phyloP scores from a whole-genome alignment of 768 basidiomycete species.

The Boletus reticulatus region DNA sequence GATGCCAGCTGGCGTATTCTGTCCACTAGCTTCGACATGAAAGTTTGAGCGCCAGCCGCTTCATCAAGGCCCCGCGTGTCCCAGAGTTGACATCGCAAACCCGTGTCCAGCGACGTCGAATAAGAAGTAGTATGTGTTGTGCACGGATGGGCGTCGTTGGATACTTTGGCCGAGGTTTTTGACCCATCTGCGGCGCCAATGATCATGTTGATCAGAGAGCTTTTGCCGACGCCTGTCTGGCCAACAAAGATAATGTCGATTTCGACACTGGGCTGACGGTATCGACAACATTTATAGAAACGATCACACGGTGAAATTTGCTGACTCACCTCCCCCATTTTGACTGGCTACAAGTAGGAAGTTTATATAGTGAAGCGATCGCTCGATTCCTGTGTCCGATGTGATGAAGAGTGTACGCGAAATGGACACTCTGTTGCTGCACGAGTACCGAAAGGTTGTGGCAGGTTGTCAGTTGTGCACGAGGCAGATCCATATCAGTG shows the following conservation, averaged over 20 bases:
- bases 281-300: conserved; percentile 1
- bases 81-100: conserved; percentile 19
- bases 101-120: not conserved
- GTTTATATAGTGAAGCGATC: not conserved
- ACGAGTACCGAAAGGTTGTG: not conserved
- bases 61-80: conserved; percentile 28
- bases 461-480: conserved; percentile 9
- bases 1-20: conserved; percentile 8
- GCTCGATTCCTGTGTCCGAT: not conserved
- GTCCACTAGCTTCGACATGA: conserved; percentile 6
- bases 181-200: conserved; percentile 5
- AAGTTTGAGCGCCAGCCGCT: conserved; percentile 8
- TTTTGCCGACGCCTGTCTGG: conserved; percentile 27
- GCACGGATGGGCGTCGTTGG: conserved; percentile 18
- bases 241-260: conserved; percentile 23
- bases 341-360: not conserved
- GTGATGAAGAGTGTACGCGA: conserved; percentile 4
- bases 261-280: conserved; percentile 4
- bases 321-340: conserved; percentile 22
- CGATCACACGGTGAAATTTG: not conserved
- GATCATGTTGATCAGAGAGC: conserved; percentile 27
- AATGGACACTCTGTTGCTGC: not conserved
- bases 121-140: conserved; percentile 13
- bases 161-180: conserved; percentile 11
- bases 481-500: conserved; percentile 27